Base-by-base conservation (phyloP, 139 green algal genomes). In the Chlorella sp. region DNA sequence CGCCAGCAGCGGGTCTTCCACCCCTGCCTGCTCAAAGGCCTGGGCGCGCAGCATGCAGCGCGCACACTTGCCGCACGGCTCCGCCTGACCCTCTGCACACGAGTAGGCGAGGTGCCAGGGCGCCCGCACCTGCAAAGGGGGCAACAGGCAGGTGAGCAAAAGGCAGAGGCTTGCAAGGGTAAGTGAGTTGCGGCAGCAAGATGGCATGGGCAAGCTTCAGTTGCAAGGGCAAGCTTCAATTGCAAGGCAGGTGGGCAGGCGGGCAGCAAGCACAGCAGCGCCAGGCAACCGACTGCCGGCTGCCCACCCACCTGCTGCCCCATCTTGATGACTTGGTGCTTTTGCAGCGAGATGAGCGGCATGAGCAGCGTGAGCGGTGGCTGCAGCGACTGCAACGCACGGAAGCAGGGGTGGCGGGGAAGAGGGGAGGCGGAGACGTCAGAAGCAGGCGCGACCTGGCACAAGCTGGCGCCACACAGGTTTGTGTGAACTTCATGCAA, bases 101-200 rank as follows among this genome's bases (percentile, higher is more conserved):
- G 26, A 41, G 30, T 75, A 79, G 1, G 84, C 84, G 30, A 84
- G 68, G 34, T 76, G 46, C 75, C 74, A 87, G 20, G 84, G 84
- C 51, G 84, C 84, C 6, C 54, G 20, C 2, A 84, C 67, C 67
- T 65, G 44, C 24, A 11, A 32, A n/a, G 43, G 41, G 5, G 14
- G 13, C 13, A 24, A 24, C 9, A 77, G 41, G 72, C 43, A 79
- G 43, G 11, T 30, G 28, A 41, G 1, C 40, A 6, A n/a, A 7
- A n/a, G 44, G 7, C 4, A n/a, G 5, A 28, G 22, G 9, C 40
- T 2, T 8, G 38, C 19, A 16, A 20, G 40, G 40, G 40, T 5
- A 30, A 34, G n/a, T 1, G 17, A 28, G 6, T 65, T 44, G n/a
- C 3, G 2, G 8, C 22, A 38, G 62, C 62, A 69, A 69, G 3